A percentile compares a stretch with the other conserved stretches of the same genome.
Conservation (phyloP, 495 filamentous ascomycete species). For the Xylaria nigripes region DNA sequence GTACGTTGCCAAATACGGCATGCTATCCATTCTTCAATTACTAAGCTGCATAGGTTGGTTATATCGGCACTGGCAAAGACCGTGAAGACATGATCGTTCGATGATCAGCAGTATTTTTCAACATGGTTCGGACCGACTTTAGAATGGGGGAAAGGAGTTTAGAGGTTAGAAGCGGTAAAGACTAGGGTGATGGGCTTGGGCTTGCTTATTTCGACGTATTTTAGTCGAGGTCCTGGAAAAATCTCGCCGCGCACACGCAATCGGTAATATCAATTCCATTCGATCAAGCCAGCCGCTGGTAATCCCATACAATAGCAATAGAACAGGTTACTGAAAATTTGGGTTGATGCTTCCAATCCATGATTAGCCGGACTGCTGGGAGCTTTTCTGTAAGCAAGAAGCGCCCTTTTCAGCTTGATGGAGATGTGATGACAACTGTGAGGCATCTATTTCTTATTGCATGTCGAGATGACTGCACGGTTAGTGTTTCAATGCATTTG, state of each 20-base stretch:
- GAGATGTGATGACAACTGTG: too few species aligned
- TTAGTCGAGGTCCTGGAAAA: background rate
- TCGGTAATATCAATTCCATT: background rate
- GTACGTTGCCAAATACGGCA: conserved; percentile 24
- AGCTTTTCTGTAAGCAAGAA: too few species aligned
- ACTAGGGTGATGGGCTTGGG: background rate
- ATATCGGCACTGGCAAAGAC: conserved; percentile 70
- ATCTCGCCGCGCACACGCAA: background rate
- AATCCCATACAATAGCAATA: too few species aligned
- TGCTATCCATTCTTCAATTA: background rate
- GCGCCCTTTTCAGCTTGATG: too few species aligned
- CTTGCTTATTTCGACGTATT: background rate
- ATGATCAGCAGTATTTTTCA: background rate
- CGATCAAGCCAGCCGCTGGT: background rate
- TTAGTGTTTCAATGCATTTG: too few species aligned
- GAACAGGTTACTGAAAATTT: too few species aligned
- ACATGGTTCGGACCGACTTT: background rate
- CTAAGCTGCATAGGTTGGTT: conserved; percentile 33
- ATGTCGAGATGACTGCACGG: too few species aligned
- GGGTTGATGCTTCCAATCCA: too few species aligned
- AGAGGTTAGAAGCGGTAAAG: conserved; percentile 3
- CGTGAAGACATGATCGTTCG: conserved; percentile 45
- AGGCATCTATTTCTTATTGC: too few species aligned
- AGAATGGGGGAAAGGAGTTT: conserved; percentile 1
- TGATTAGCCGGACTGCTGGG: too few species aligned